These are phyloP conservation scores for Nitzschia sp. DNA, from an alignment of 108 stramenopile species.

Conservation along the genomic window DNA sequence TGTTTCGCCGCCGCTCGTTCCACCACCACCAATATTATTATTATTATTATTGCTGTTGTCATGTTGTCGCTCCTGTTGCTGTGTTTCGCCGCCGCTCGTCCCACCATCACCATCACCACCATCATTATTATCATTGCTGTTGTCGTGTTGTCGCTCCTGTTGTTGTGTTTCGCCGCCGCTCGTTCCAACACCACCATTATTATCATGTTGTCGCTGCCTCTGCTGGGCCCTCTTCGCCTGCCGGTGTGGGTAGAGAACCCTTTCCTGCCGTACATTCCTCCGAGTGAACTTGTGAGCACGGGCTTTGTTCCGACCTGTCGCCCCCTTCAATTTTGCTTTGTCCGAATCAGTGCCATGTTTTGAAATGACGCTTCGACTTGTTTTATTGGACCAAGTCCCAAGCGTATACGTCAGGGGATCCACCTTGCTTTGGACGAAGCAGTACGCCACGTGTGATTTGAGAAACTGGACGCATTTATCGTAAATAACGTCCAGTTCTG, in stretches of 20 bases:
- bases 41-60: no score
- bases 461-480: background rate
- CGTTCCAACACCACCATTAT: no score
- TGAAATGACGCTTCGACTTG: background rate
- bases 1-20: no score
- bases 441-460: background rate
- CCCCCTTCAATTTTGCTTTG: background rate
- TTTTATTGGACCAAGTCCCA: background rate
- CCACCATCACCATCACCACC: no score
- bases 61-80: no score
- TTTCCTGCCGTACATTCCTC: background rate
- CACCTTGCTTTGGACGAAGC: background rate
- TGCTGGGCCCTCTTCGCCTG: background rate
- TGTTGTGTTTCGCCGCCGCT: no score
- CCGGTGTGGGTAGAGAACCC: no score
- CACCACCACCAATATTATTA: no score
- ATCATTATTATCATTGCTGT: no score
- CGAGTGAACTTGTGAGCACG: background rate
- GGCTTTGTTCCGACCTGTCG: background rate
- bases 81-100: no score
- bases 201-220: slow-evolving; percentile 4
- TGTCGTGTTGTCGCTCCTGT: no score
- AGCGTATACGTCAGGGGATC: background rate
- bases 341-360: background rate
- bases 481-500: background rate